Evolutionary conservation across 495 filamentous ascomycete species (phyloP), one percentile per base, ranked within the genome.

Genomic region (Aspergillus cavernicola): DNA sequence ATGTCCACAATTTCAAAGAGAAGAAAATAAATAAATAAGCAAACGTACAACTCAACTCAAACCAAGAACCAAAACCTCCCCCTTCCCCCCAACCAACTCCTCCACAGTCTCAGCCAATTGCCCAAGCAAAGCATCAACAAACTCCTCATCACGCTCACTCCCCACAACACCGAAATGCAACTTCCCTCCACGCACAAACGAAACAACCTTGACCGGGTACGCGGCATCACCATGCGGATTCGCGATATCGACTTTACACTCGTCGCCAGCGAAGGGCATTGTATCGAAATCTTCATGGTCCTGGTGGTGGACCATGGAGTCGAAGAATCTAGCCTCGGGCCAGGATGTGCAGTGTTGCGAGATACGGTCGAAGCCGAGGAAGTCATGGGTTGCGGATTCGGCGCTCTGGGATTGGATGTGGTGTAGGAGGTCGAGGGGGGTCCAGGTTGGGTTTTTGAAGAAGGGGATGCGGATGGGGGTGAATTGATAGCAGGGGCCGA

Each of bases 131-230:
- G 28, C 38, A 42, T 59, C 57, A 18, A 72, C 67, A 43, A 74
- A 63, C 11, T 22, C 32, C 7, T 24, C 32, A 39, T 70, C 65
- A 3, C 38, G 49, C 42, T 72, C 66, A 52, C 61, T 61, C 0
- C 69, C 71, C 43, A 72, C 71, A 18, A 69, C 54, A 4, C 71
- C 71, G 44, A 72, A 63, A 57, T 72, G 55, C 49, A 72, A 49
- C 45, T 62, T 49, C 0, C 65, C 65, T 10, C 45, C 65, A n/a
- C 51, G 50, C 1, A 67, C 52, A 46, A 67, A 72, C 13, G 71
- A 72, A n/a, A 74, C 71, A 24, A 62, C 61, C 58, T 74, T 74
- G 24, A 72, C 26, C 1, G 71, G 71, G 42, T 61, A 56, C 10
- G 69, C 59, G 1, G 69, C 58, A 57, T 74, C 71, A 0, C 71